These are phyloP conservation scores for Theobroma cacao DNA, from an alignment of 345 rosid genomes.

Conservation along the genomic window DNA sequence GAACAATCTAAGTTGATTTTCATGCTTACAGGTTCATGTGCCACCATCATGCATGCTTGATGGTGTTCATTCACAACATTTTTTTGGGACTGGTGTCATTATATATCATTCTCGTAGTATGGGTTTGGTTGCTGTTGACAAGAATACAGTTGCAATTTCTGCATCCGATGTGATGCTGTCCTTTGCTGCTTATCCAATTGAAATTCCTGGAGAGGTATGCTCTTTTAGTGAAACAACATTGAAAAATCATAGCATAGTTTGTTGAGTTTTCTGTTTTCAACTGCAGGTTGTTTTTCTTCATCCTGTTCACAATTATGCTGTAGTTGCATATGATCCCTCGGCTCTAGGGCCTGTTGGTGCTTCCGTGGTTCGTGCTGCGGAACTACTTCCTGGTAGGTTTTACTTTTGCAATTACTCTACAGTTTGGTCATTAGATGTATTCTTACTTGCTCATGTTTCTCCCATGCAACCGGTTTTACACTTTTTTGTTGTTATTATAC, in stretches of 20 bases:
- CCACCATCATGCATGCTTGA: slow-evolving; percentile 94
- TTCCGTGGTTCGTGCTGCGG: slow-evolving; percentile 79
- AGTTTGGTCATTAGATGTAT: background rate
- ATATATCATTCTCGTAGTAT: slow-evolving; percentile 75
- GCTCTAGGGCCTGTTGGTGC: slow-evolving; percentile 71
- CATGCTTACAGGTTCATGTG: slow-evolving; percentile 74
- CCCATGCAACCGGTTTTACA: background rate
- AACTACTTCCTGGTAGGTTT: slow-evolving; percentile 76
- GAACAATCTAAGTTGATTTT: background rate
- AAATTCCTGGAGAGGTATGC: slow-evolving; percentile 93
- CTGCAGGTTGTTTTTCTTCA: slow-evolving; percentile 93
- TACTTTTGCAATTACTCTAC: slow-evolving; percentile 8
- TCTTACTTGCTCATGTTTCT: background rate
- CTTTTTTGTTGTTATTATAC: background rate
- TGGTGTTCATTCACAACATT: slow-evolving; percentile 80
- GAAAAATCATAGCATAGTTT: slow-evolving; percentile 7
- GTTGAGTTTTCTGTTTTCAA: slow-evolving; percentile 22
- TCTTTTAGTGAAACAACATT: slow-evolving; percentile 1
- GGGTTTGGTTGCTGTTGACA: slow-evolving; percentile 96
- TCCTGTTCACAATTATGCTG: slow-evolving; percentile 93
- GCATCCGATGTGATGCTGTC: slow-evolving; percentile 92
- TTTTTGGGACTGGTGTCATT: slow-evolving; percentile 89
- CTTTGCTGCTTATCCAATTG: slow-evolving; percentile 93
- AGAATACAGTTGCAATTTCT: slow-evolving; percentile 80
- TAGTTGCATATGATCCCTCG: slow-evolving; percentile 86